Base-by-base conservation (phyloP, 2,329 filamentous ascomycete species). In the Aspergillus flavus region DNA sequence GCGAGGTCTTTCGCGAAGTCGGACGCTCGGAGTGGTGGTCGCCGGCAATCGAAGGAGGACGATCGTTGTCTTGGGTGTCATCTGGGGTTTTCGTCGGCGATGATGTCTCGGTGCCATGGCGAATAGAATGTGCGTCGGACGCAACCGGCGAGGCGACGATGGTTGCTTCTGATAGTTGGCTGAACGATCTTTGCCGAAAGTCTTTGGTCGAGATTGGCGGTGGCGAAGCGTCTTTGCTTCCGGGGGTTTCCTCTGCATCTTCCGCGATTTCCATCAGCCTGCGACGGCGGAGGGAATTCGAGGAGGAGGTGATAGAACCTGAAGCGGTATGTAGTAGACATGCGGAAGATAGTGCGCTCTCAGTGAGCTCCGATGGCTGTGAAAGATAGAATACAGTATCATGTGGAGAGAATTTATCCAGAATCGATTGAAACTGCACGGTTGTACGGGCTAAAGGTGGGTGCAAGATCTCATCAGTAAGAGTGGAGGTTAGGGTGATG, bases 221-320 rank as follows among this genome's bases (percentile, higher is more conserved):
- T 63, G 73, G 75, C 7, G 71, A 66, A 43, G 70, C 86, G 79
- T 72, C 85, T 82, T 85, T 78, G 2, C 85, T 88, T 71, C 89
- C 83, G 60, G 87, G 82, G 71, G 88, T 89, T 72, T 96, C 93
- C 73, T 96, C 93, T 59, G 90, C 91, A 80, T 95, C 92, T 79
- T 98, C 95, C n/a, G 91, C 89, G 75, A 98, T 97, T 80, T 96
- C 94, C 81, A 94, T 90, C 71, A 98, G 82, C 68, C 92, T 89
- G 71, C 90, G 87, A 73, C 89, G 86, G 63, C 91, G 87, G 68
- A 93, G 82, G 6, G 93, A 96, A 74, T 91, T 93, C 56, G 87
- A 91, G 5, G 92, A 94, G 12, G 94, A 96, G 30, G 91, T 93
- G 68, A 89, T 92, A 23, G 94, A 96, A 45, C 90, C 91, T 14